phyloP scores from a whole-genome alignment of 352 stramenopile species.

The Thalassiosira exigua region DNA sequence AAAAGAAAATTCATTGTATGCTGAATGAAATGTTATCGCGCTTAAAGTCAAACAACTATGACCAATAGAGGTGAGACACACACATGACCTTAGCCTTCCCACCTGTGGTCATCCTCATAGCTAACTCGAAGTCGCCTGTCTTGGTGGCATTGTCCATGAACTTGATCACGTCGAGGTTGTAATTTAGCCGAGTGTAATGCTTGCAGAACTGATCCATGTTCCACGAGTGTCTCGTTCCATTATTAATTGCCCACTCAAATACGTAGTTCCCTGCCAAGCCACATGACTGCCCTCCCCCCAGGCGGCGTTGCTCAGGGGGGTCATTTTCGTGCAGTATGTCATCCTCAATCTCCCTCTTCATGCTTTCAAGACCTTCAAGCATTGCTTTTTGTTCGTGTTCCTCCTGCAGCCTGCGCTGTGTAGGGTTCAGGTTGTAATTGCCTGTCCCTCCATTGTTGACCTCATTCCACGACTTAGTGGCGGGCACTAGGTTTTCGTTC shows the following conservation, averaged over 20 bases:
- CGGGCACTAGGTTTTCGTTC: constrained; percentile 19
- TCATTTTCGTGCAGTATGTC: constrained; percentile 19
- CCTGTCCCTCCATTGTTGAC: constrained; percentile 48
- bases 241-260: constrained; percentile 58
- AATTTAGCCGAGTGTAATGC: constrained; percentile 47
- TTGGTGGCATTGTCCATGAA: constrained; percentile 53
- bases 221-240: constrained; percentile 33
- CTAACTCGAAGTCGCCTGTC: constrained; percentile 54
- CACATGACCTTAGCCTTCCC: constrained; percentile 29
- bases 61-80: constrained; percentile 59
- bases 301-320: constrained; percentile 15
- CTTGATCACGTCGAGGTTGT: constrained; percentile 58
- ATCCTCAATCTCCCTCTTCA: constrained; percentile 41
- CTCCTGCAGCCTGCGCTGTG: constrained; percentile 35
- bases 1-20: too few species aligned
- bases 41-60: too few species aligned
- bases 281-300: constrained; percentile 38
- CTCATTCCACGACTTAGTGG: constrained; percentile 46
- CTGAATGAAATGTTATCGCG: too few species aligned
- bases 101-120: constrained; percentile 40
- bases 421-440: constrained; percentile 41
- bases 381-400: constrained; percentile 18
- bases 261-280: constrained; percentile 31
- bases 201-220: constrained; percentile 48
- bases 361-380: constrained; percentile 24